Conservation (phyloP, 2,329 filamentous ascomycete species). For the Aphanocladium album region DNA sequence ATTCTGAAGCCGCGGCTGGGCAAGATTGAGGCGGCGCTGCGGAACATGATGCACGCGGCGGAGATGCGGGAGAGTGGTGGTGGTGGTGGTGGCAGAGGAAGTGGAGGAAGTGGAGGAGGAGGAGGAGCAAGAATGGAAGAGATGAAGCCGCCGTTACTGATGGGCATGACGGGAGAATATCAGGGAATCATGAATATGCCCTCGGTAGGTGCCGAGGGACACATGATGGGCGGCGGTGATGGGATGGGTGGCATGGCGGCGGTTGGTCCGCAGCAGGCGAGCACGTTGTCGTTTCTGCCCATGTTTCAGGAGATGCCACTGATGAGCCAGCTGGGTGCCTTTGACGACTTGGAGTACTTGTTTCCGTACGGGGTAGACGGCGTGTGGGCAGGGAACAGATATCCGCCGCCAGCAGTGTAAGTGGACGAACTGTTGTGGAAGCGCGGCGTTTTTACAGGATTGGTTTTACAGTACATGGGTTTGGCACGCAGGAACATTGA, state of each 20-base stretch:
- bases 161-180: neutral
- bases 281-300: neutral
- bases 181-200: neutral
- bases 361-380: constrained; percentile 29
- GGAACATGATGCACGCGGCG: neutral
- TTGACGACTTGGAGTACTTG: neutral
- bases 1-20: neutral
- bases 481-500: no score
- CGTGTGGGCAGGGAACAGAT: neutral
- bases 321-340: neutral
- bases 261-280: neutral
- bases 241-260: no score
- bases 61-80: neutral
- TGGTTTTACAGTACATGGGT: no score
- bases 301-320: neutral
- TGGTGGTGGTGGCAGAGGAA: neutral
- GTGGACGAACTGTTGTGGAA: neutral
- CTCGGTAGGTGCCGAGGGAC: no score
- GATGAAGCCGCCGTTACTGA: neutral
- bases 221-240: neutral
- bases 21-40: neutral
- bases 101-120: neutral
- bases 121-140: no score
- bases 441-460: no score
- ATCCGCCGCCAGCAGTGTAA: neutral